Base-by-base conservation (phyloP, 1,284 basidiomycete genomes). In the Marasmius tenuissimus region DNA sequence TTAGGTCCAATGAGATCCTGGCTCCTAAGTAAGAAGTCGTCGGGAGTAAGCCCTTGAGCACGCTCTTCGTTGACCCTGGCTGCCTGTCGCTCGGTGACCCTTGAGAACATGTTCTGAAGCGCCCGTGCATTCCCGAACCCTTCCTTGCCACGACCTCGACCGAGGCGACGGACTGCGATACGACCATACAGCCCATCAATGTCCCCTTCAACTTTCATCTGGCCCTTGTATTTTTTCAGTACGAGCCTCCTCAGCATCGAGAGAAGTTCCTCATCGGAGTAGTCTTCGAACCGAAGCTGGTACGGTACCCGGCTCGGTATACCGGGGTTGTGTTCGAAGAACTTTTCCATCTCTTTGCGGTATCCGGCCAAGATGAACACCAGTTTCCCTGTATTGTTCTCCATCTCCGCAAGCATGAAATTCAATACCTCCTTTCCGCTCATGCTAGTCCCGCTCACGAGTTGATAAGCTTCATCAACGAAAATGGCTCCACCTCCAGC, bases 311-410 rank as follows among this genome's bases (percentile, higher is more conserved):
- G 85, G 70, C 87, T 89, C 0, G 73, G 70, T 6, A 90, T 63
- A 3, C 87, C 87, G 4, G 88, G 87, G 63, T 90, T 90, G 67
- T 89, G 87, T 61, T 88, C 85, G 64, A 90, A 89, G 73, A 90
- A 90, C 60, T 79, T 84, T 65, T 90, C 87, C 88, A 90, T 89
- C 71, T 90, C 76, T 60, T 82, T 85, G 71, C 76, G 81, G 69
- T 89, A 89, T 0, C 87, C 87, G 0, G 88, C 87, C 7, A 90
- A 74, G 65, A 90, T 85, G 72, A 90, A 90, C 3, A 88, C 84
- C n/a, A 88, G 66, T 14, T 76, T 83, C 8, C 86, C 88, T 3
- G 85, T 76, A 33, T 80, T 78, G 70, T 89, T 89, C 66, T 89
- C 87, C 85, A 89, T 89, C 70, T 89, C 87, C 0, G 86, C 85